Evolutionary conservation across 2,329 filamentous ascomycete genomes (phyloP), one percentile per base, ranked within the genome.

Genomic region (Microdochium nivale): DNA sequence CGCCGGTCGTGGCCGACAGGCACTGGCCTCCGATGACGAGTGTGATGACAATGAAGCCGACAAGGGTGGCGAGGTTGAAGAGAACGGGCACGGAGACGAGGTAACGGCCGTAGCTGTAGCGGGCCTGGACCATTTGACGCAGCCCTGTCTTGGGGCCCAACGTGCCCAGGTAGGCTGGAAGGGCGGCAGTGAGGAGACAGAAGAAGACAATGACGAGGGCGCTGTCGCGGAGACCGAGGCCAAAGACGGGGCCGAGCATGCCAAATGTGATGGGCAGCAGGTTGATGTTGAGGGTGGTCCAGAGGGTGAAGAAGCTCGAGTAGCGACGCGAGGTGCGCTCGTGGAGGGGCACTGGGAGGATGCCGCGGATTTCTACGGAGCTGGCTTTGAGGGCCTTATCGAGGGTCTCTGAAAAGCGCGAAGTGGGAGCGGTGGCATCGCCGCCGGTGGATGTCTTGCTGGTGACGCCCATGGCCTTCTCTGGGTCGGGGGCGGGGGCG

Each of bases 211-310:
- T 84, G 30, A 84, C 85, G 53, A 81, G 56, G 25, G 78, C 83
- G 32, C 86, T 85, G 65, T 89, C 90, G 76, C 85, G 89, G 21
- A 90, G 80, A 63, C 85, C 86, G 48, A 90, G 87, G 54, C 87
- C 87, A 46, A 90, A 83, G 0, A 86, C 90, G 25, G 87, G 86
- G 51, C 87, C 87, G 1, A 86, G 90, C 67, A 90, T 89, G 67
- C 87, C 88, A 84, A 84, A 83, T 27, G 80, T 81, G 4, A 83
- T 88, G 70, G 62, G 60, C 16, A 63, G 48, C 37, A 63, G 57
- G 48, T 65, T 65, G 32, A 60, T 58, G 49, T 62, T 65, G 58
- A 63, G 60, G 44, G 60, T 57, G 14, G 56, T 55, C 61, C 61
- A 65, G 54, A 65, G 61, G 24, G 59, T 63, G 54, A 65, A 63